Evolutionary conservation across 179 eudicot genomes (phyloP), one percentile per base, ranked within the genome.

Genomic region (Silene vulgaris): DNA sequence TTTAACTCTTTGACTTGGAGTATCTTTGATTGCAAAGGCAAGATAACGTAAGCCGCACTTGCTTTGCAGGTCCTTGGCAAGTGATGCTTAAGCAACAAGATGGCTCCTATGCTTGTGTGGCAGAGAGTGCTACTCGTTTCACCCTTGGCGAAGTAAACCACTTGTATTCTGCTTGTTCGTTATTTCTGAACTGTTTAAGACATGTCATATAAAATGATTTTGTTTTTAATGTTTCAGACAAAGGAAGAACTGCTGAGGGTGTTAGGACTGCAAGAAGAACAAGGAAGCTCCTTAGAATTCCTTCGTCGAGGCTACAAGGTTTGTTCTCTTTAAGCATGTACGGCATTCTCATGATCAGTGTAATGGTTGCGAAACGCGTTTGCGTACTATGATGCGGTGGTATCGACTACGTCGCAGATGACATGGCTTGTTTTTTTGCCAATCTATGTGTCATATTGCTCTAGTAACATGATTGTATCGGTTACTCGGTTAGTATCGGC

Each of bases 261-360:
- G 65, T 87, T 95, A 62, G 99, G 99, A 76, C 85, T 95, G 64
- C 90, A 93, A 82, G 99, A 93, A 81, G 97, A 90, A 83, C 87
- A 89, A 86, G 99, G 99, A 74, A 95, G 97, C 82, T 91, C 95
- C 35, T 87, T 95, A 52, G 88, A 91, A 74, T 95, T 95, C 84
- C 97, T 95, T 69, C 93, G 99, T 74, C 84, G 91, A 84, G 97
- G 99, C 74, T 90, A 93, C 78, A 93, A 88, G 99, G 99, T 95
- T 52, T 59, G 72, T 65, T 62, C 54, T 69, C 70, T 56, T 54
- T 63, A 37, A 65, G 40, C 66, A 23, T 74, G 14, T 1, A 20
- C 20, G 12, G n/a, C 21, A 8, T 29, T 30, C 12, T n/a, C 21
- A 59, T 48, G 29, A 26, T 62, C 30, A 52, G 0, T 3, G 59